Base-by-base conservation (phyloP, 306 rosid genomes). In the Fragaria ananassa region DNA sequence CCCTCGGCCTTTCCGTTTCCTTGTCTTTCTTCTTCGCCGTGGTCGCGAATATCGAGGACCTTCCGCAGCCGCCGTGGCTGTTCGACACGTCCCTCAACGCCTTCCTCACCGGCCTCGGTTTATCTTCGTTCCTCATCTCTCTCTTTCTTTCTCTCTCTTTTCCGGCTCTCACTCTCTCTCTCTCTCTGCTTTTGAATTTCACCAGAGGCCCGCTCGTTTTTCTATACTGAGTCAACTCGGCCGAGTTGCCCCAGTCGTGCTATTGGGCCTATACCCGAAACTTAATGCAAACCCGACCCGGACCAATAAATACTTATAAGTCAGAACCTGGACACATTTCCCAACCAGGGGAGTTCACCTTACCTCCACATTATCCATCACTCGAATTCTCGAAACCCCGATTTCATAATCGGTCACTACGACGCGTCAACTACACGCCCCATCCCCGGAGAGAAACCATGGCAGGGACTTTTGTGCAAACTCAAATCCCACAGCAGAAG, bases 401-500 rank as follows among this genome's bases (percentile, higher is more conserved):
- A 64, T 1, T 25, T 25, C 37, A 21, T 13, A 25, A 41, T 31
- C 10, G 10, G 44, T 41, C 44, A 63, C 25, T 53, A 61, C 41
- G 19, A 60, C 31, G 67, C 21, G 71, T 46, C 15, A 18, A 25
- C 3, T 1, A 61, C 80, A 62, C 72, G 57, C 76, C 49, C 61
- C 41, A n/a, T 2, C 12, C 29, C 29, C 19, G 2, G 2, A 68
- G 21, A 67, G 47, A 39, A 68, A 50, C 50, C 14, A 82, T 78
- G 80, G 60, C 62, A 9, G 81, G 72, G 8, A 17, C 73, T 8
- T 78, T 93, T n/a, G 31, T 76, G 6, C 86, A 88, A 82, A 77
- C 80, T 83, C 84, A 83, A 80, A 61, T 90, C 72, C 86, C 87
- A 0, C 81, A 88, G 13, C 97, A 95, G 42, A 95, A 88, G 86